Evolutionary conservation across 208 protist species (phyloP), one percentile per base, ranked within the genome.

Genomic region (Trypanosoma congolense): DNA sequence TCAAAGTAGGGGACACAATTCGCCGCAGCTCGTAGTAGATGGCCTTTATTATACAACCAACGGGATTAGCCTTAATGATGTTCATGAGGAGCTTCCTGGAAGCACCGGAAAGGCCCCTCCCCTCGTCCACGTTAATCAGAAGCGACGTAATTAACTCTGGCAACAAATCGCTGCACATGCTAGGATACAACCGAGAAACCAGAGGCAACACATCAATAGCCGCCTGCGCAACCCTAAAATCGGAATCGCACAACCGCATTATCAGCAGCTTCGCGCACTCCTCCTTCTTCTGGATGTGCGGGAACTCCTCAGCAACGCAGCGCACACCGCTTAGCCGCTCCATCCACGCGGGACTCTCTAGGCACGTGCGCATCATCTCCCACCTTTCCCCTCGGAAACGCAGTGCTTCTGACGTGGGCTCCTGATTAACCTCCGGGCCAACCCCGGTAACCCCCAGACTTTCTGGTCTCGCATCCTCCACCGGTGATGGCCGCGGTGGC

Each of bases 201-300:
- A 56, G 28, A 1, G n/a, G 22, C 16, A 80, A 48, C 28, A 38
- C 75, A 4, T 62, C 31, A 24, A 84, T 56, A 2, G 78, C 72
- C 4, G 55, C 78, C 33, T 67, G 60, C 4, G 67, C 31, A 3
- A 84, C 73, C 2, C 74, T 75, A 42, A 63, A 65, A 57, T 90
- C 75, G 0, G 70, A 65, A 30, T 90, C 83, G 26, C 54, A 73
- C 29, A 90, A 29, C 9, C 77, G 67, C 8, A 36, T 19, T 0
- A 75, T 16, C 14, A 83, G 22, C 22, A 53, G 52, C 6, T 61
- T 29, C 38, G 45, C 41, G 59, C 48, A 64, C 62, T 70, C 28
- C 56, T n/a, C 58, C 52, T 41, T 55, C 3, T 56, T 9, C 9
- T 18, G 45, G 52, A 66, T 33, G 16, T 45, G 35, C 2, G 22